phyloP scores from a whole-genome alignment of 257 asterid species.

The Solanum rostratum region DNA sequence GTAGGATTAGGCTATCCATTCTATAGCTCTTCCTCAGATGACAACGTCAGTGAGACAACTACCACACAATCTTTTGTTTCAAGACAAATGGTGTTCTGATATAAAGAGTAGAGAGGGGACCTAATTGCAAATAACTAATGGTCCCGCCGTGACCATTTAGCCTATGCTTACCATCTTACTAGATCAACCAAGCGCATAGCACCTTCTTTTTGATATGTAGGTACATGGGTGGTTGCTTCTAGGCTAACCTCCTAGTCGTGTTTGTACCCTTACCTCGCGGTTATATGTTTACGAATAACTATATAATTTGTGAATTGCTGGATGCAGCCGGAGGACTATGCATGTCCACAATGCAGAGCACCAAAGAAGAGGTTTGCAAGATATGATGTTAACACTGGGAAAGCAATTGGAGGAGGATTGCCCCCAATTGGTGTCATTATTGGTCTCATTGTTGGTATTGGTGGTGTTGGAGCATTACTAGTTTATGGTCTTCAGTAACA shows the following conservation, averaged over 20 bases:
- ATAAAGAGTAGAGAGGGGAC: not conserved
- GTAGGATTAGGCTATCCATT: not conserved
- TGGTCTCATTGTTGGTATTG: conserved; percentile 73
- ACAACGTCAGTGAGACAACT: not conserved
- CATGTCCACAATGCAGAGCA: conserved; percentile 89
- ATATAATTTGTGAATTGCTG: not conserved
- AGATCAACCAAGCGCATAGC: not conserved
- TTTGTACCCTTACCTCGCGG: not conserved
- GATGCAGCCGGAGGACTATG: conserved; percentile 68
- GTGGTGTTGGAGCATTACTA: conserved; percentile 83
- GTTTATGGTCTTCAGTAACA: conserved; percentile 75
- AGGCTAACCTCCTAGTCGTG: not conserved
- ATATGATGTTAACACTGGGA: conserved; percentile 80
- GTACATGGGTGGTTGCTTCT: not conserved
- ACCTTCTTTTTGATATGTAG: not conserved
- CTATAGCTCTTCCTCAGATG: not conserved
- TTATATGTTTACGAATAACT: not conserved
- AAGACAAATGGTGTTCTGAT: not conserved
- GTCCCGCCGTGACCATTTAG: not conserved
- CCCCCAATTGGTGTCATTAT: conserved; percentile 88
- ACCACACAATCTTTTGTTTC: not conserved
- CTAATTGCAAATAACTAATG: not conserved
- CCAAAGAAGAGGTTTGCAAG: conserved; percentile 93
- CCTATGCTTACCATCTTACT: not conserved
- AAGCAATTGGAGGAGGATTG: conserved; percentile 75